phyloP scores from a whole-genome alignment of 176 grass and related monocot genomes.

The Pontederia crassipes region DNA sequence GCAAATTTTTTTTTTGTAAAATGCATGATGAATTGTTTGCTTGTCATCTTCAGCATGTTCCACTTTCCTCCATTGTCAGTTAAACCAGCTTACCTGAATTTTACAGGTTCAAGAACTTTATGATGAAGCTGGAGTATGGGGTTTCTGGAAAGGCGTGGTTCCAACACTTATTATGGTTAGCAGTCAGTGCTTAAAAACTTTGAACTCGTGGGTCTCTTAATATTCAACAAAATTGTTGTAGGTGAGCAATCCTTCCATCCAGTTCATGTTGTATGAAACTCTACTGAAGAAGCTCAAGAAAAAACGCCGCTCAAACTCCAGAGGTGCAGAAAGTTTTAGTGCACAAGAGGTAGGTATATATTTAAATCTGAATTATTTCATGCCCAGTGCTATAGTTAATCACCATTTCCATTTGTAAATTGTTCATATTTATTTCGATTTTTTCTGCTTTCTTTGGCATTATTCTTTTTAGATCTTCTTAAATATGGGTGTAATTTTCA shows the following conservation, averaged over 20 bases:
- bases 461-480: too few relatives aligned
- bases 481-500: constrained; percentile 7
- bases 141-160: constrained; percentile 94
- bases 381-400: too few relatives aligned
- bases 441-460: too few relatives aligned
- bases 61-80: background rate
- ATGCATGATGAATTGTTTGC: too few relatives aligned
- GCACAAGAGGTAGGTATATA: constrained; percentile 62
- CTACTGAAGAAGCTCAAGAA: constrained; percentile 85
- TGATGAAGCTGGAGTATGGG: constrained; percentile 66
- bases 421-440: too few relatives aligned
- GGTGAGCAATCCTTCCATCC: constrained; percentile 94
- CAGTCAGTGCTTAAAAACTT: constrained; percentile 10
- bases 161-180: constrained; percentile 91
- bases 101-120: constrained; percentile 85
- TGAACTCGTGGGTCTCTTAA: constrained; percentile 16
- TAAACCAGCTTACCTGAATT: constrained; percentile 10
- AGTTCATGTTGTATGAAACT: constrained; percentile 98
- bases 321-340: constrained; percentile 75
- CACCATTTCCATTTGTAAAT: too few relatives aligned
- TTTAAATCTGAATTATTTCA: background rate
- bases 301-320: constrained; percentile 53
- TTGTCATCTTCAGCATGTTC: background rate
- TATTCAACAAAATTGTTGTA: constrained; percentile 25
- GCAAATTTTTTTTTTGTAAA: too few relatives aligned